Conservation (phyloP, 257 asterid species). For the Eucommia ulmoides region DNA sequence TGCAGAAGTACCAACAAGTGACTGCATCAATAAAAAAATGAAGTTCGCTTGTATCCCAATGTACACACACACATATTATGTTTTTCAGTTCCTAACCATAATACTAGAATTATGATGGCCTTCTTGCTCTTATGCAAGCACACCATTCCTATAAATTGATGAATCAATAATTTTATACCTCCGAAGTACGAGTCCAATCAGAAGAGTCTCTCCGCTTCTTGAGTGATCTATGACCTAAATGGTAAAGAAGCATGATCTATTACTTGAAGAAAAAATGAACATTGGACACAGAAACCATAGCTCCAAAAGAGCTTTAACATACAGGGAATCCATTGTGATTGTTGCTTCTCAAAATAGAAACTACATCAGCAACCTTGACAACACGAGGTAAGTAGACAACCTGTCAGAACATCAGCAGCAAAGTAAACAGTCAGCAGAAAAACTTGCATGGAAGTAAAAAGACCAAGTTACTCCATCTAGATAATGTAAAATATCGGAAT, state of each 20-base stretch:
- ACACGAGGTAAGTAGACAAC: constrained; percentile 88
- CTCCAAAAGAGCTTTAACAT: constrained; percentile 24
- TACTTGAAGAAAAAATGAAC: constrained; percentile 4
- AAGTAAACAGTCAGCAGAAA: constrained; percentile 7
- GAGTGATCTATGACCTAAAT: constrained; percentile 83
- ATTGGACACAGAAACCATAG: constrained; percentile 3
- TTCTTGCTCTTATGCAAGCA: no score
- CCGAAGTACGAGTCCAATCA: constrained; percentile 82
- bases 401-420: constrained; percentile 24
- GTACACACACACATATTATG: no score
- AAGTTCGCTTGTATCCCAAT: no score
- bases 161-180: constrained; percentile 33
- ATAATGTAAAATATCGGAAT: background rate
- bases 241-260: constrained; percentile 7
- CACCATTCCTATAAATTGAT: no score
- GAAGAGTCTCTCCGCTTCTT: constrained; percentile 86
- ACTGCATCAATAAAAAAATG: no score
- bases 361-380: constrained; percentile 75
- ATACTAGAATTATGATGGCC: background rate
- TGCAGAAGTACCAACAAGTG: constrained; percentile 90
- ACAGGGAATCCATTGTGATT: constrained; percentile 93
- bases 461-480: no score
- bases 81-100: background rate
- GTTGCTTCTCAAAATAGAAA: constrained; percentile 81
- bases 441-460: no score